Base-by-base conservation (phyloP, 768 basidiomycete species). In the Mycena albidolilacea region DNA sequence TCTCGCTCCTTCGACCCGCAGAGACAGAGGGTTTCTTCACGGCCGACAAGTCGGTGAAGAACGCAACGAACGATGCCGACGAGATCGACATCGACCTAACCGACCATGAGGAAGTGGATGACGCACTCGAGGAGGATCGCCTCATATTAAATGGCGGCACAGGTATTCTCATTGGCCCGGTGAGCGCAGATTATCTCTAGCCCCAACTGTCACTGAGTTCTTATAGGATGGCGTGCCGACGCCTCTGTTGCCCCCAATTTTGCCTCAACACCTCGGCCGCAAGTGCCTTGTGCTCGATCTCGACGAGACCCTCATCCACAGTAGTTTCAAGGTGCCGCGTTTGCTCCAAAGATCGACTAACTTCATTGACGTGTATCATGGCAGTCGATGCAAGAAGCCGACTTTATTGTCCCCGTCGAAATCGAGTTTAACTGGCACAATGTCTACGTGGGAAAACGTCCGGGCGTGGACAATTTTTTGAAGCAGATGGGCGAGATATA, bases 401-500 rank as follows among this genome's bases (percentile, higher is more conserved):
- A 99, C 85, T 99, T 96, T 81, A 95, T 99, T 74, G 97, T 99
- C 2, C 98, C 98, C 5, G 98, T 99, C 38, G 98, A 99, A 83
- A 99, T 99, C 73, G 98, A 99, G 80, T 97, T 95, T 77, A 94
- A 97, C 80, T 95, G 94, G 90, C 98, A 99, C 82, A 98, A 99
- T 79, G 97, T 99, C 75, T 98, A 99, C 84, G 98, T 99, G 61
- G 96, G 99, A 83, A 99, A 99, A 83, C 93, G 98, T 65, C 98
- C 98, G 15, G 98, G 98, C 30, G 98, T 99, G 21, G 98, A 99
- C 82, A 93, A 92, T 79, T 99, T 99, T 83, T 85, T 99, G 81
- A 95, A 95, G 85, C 94, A 92, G 84, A 99, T 99, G 98, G 98
- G 98, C 52, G 97, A 99, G 82, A 92, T 98, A 59, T 99, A 97